Conservation (phyloP, 352 stramenopile species). For the Sclerospora graminicola region DNA sequence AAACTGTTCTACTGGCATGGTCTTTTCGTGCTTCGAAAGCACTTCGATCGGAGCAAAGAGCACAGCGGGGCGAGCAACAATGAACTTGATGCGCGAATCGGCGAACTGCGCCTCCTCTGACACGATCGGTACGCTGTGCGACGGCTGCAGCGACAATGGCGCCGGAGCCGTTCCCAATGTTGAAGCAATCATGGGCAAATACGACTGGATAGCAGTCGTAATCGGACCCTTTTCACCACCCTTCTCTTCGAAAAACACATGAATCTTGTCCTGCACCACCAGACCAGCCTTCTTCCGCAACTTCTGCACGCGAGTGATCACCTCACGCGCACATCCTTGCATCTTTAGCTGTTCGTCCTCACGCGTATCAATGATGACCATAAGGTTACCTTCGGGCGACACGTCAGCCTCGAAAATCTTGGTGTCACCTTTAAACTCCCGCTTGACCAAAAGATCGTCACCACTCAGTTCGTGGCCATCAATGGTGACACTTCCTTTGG, state of each 20-base stretch:
- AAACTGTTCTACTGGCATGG: slow-evolving; percentile 33
- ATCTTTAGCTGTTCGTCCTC: slow-evolving; percentile 93
- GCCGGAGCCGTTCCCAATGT: slow-evolving; percentile 53
- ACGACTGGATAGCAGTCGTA: slow-evolving; percentile 48
- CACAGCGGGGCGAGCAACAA: slow-evolving; percentile 60
- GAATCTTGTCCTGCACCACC: slow-evolving; percentile 91
- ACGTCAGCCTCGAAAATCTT: slow-evolving; percentile 89
- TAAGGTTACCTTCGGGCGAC: slow-evolving; percentile 83
- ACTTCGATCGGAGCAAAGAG: slow-evolving; percentile 48
- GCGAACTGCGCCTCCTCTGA: slow-evolving; percentile 58
- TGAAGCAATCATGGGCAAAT: slow-evolving; percentile 40
- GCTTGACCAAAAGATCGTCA: slow-evolving; percentile 92
- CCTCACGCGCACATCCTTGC: slow-evolving; percentile 90
- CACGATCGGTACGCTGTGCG: slow-evolving; percentile 59
- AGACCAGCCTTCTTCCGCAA: slow-evolving; percentile 95
- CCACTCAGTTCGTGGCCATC: slow-evolving; percentile 63
- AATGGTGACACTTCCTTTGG: slow-evolving; percentile 77
- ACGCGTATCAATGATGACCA: slow-evolving; percentile 93
- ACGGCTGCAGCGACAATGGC: slow-evolving; percentile 44
- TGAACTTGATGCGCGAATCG: slow-evolving; percentile 52
- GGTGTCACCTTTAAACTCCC: slow-evolving; percentile 89
- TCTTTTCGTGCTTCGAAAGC: slow-evolving; percentile 32
- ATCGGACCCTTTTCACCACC: slow-evolving; percentile 39
- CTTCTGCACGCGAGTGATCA: slow-evolving; percentile 98
- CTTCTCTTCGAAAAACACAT: slow-evolving; percentile 91